Base-by-base conservation (phyloP, 2,329 filamentous ascomycete species). In the Xylariaceae sp. region DNA sequence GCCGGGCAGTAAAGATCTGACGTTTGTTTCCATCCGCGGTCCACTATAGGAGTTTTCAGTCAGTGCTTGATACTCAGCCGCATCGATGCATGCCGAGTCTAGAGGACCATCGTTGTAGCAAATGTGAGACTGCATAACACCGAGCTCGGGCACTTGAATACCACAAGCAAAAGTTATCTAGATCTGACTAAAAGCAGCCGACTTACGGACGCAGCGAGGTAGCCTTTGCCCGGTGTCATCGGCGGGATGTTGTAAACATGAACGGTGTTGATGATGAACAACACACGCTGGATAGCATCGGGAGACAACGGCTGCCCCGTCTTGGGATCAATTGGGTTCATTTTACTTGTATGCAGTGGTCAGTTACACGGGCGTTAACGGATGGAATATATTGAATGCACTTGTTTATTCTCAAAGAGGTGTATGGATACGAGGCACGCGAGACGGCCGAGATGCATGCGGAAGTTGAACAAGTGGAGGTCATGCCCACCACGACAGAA, bases 211-310 rank as follows among this genome's bases (percentile, higher is more conserved):
- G 84, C 77, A 51, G 90, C 90, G 33, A 78, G 80, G 75, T 95
- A 87, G 67, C 90, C 90, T 67, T 87, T 86, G 61, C 83, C 89
- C 15, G 85, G 86, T 40, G 85, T 78, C 50, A 90, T 75, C 19
- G 90, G 89, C 15, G 90, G 90, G 67, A 95, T 90, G 64, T 86
- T 83, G 77, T 95, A 96, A 75, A 95, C 80, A 74, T 95, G 89
- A 56, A 94, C 86, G 57, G 78, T 75, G 62, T 78, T 74, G 55
- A 85, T 81, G 67, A 90, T 74, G 78, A 89, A 91, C 67, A 95
- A 85, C 66, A 94, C 76, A 67, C 89, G 85, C 71, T 94, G 88
- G 71, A 95, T 92, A 61, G 89, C 86, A 65, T 89, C 87, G 45
- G 81, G 66, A 48, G 87, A 85, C 58, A 90, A 78, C 56, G 83